Base-by-base conservation (phyloP, 2,329 filamentous ascomycete species). In the Periconia sp. region DNA sequence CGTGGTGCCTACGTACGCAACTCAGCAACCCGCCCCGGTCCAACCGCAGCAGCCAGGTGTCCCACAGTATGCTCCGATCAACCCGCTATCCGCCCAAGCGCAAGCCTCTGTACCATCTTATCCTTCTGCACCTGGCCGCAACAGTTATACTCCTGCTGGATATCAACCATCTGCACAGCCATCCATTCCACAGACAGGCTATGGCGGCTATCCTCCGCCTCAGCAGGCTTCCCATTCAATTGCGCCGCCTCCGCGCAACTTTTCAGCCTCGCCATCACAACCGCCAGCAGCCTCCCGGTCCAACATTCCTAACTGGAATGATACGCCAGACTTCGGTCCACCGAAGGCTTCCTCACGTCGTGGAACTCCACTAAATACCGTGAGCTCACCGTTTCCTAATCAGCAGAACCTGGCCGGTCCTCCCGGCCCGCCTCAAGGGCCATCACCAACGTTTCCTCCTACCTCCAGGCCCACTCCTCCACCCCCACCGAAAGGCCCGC, bases 281-380 rank as follows among this genome's bases (percentile, higher is more conserved):
- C 78, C 83, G 28, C 85, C 90, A 16, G 83, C 89, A 13, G 83
- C 88, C 8, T 84, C 83, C 61, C 77, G 82, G 43, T 86, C 85
- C 63, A 86, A 87, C 52, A 85, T 86, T 51, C 83, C 86, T 19
- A 87, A 88, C 57, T 99, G 94, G 94, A 99, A 99, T 58, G 94
- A 99, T 69, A 87, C 95, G 37, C 94, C 94, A 1, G 81, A 96
- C 42, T 84, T 97, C 55, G 67, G 74, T 32, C 79, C 55, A 5
- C 83, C 32, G 89, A 92, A 74, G 40, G 79, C 87, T n/a, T 80
- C 82, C 11, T 80, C 86, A 16, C 84, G 92, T 54, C 83, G 86
- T 64, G 79, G 79, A 32, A 96, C 92, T 1, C 90, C 92, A 41
- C 76, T 83, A 30, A 81, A 84, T 37, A 77, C 87, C 3, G 83